phyloP scores from a whole-genome alignment of 805 yeast species.

The Maudiozyma bulderi region DNA sequence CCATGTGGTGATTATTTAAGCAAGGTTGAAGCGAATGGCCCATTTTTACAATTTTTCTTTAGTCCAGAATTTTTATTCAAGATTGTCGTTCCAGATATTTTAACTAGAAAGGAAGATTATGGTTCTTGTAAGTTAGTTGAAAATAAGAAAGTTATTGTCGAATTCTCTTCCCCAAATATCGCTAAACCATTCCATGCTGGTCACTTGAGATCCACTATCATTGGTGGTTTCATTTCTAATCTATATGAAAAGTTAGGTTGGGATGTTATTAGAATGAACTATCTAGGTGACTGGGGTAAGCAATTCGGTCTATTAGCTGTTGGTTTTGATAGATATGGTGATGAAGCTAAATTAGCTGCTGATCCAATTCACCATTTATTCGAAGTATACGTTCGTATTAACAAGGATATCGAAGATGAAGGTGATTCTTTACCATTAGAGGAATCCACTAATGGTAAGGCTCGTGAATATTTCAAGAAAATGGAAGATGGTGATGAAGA shows the following conservation, averaged over 20 bases:
- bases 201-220: constrained; percentile 92
- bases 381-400: constrained; percentile 83
- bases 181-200: constrained; percentile 99
- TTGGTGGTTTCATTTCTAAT: constrained; percentile 90
- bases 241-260: constrained; percentile 86
- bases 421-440: constrained; percentile 42
- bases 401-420: constrained; percentile 57
- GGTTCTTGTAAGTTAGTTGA: constrained; percentile 71
- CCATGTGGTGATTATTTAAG: constrained; percentile 61
- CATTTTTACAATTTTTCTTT: constrained; percentile 84
- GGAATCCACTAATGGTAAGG: constrained; percentile 62
- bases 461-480: constrained; percentile 74
- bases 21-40: constrained; percentile 75
- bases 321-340: constrained; percentile 81
- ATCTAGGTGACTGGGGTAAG: constrained; percentile 99
- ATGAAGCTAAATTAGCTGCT: constrained; percentile 52
- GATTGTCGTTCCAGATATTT: constrained; percentile 59
- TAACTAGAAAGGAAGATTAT: constrained; percentile 47
- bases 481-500: constrained; percentile 91
- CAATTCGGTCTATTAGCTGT: constrained; percentile 95
- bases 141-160: constrained; percentile 65
- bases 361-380: constrained; percentile 94
- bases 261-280: constrained; percentile 87
- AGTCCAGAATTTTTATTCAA: constrained; percentile 55
- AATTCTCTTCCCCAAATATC: constrained; percentile 94